A percentile compares a stretch with the other conserved stretches of the same genome.
Evolutionary conservation across 768 basidiomycete species (phyloP).

Genomic region (Daedaleopsis nitida): DNA sequence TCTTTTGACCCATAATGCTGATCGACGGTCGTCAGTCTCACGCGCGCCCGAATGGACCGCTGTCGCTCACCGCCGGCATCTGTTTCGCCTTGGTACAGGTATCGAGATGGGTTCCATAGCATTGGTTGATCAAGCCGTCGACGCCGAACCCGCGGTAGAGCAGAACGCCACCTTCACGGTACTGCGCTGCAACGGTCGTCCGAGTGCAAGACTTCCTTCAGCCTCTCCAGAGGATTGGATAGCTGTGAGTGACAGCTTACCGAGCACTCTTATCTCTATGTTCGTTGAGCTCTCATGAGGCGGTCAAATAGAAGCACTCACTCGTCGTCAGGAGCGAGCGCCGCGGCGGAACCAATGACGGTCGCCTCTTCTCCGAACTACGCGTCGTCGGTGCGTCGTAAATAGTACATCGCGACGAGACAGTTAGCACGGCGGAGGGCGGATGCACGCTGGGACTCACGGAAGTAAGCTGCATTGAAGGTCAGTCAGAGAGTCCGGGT

Average conservation of each 20-base stretch:
- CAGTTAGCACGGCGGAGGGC: background rate
- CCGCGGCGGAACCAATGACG: conserved; percentile 87
- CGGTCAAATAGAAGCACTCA: conserved; percentile 39
- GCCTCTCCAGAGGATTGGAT: too few species aligned
- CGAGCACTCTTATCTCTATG: conserved; percentile 61
- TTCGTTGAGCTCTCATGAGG: conserved; percentile 9
- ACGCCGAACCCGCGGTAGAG: conserved; percentile 85
- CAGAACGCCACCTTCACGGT: conserved; percentile 90
- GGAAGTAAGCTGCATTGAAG: conserved; percentile 67
- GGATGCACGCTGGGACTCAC: conserved; percentile 44
- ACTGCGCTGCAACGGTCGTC: conserved; percentile 63
- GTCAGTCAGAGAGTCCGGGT: background rate
- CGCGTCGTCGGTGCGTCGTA: background rate
- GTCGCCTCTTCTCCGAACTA: conserved; percentile 92
- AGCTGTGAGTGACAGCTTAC: conserved; percentile 36
- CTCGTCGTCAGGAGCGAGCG: conserved; percentile 83
- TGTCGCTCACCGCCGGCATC: conserved; percentile 80
- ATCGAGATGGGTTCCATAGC: conserved; percentile 87
- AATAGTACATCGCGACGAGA: background rate
- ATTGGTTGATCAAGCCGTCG: conserved; percentile 86
- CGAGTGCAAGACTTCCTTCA: background rate
- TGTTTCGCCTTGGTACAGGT: conserved; percentile 81
- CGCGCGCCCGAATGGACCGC: too few species aligned
- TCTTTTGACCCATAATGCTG: conserved; percentile 85
- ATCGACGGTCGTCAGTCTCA: background rate